phyloP scores from a whole-genome alignment of 2,329 filamentous ascomycete genomes.

The Exophiala mesophila region DNA sequence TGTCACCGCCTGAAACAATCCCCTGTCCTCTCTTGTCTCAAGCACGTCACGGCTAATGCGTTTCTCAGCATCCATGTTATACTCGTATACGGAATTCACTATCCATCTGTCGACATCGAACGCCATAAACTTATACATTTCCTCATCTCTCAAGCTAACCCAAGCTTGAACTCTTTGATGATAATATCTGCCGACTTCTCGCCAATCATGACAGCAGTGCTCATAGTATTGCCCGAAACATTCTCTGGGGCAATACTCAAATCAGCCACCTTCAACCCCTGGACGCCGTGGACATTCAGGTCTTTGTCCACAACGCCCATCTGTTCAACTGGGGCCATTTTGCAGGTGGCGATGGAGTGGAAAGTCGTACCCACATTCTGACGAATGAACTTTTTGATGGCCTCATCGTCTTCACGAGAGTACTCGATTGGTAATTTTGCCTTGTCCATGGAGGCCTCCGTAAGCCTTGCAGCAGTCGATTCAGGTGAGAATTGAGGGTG shows the following conservation, averaged over 20 bases:
- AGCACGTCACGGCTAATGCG: too few relatives aligned
- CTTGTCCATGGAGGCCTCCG: conserved; percentile 18
- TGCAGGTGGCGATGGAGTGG: conserved; percentile 34
- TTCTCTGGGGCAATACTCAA: conserved; percentile 29
- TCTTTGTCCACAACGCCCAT: conserved; percentile 41
- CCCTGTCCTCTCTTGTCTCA: too few relatives aligned
- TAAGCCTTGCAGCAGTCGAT: conserved; percentile 48
- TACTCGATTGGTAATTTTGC: conserved; percentile 40
- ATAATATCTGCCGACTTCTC: conserved; percentile 38
- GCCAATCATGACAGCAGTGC: conserved; percentile 44
- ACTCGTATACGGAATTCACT: too few relatives aligned
- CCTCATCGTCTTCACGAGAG: conserved; percentile 44
- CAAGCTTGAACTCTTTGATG: conserved; percentile 29
- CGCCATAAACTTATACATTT: too few relatives aligned
- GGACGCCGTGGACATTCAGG: conserved; percentile 41
- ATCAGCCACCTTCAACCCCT: conserved; percentile 37
- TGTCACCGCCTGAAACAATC: too few relatives aligned
- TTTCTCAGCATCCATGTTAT: too few relatives aligned
- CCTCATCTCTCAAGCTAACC: too few relatives aligned
- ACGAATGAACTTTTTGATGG: conserved; percentile 35
- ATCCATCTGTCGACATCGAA: too few relatives aligned
- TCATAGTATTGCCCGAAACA: conserved; percentile 42
- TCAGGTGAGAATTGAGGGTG: conserved; percentile 37
- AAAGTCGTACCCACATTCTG: conserved; percentile 18
- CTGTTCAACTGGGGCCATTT: conserved; percentile 41